Percentiles rank a stretch among this genome's conserved stretches.
Conservation (phyloP, 2,329 filamentous ascomycete genomes). For the Penicillium sp. region DNA sequence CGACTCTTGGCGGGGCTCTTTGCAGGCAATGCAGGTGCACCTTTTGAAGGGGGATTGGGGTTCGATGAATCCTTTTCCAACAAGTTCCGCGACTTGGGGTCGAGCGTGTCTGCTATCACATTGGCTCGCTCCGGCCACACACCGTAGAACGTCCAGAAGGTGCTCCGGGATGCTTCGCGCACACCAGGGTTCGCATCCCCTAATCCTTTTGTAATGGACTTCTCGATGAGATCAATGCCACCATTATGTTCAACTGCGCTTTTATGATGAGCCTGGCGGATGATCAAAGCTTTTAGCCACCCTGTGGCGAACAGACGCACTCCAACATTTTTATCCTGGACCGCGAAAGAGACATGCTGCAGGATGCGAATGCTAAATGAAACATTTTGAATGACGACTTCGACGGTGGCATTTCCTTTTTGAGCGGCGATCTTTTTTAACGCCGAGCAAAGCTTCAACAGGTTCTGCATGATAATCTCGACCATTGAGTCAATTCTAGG, state of each 20-base stretch:
- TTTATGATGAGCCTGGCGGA: constrained; percentile 73
- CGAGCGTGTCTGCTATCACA: constrained; percentile 71
- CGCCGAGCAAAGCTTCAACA: constrained; percentile 83
- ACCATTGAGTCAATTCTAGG: constrained; percentile 81
- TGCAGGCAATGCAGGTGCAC: constrained; percentile 14
- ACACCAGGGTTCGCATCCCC: constrained; percentile 86
- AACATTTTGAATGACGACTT: constrained; percentile 72
- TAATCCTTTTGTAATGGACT: constrained; percentile 85
- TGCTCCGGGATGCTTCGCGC: constrained; percentile 76
- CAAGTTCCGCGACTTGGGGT: constrained; percentile 72
- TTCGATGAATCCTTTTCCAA: constrained; percentile 83
- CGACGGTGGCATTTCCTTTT: constrained; percentile 76
- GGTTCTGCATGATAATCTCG: constrained; percentile 81
- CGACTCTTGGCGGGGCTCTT: constrained; percentile 28
- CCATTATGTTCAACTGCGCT: constrained; percentile 78
- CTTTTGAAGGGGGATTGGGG: constrained; percentile 40
- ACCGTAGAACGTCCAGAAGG: constrained; percentile 78
- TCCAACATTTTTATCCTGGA: constrained; percentile 90
- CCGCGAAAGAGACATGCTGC: constrained; percentile 78
- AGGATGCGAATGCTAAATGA: constrained; percentile 78
- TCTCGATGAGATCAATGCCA: constrained; percentile 78
- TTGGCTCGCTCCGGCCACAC: constrained; percentile 78
- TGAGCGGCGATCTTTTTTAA: constrained; percentile 93
- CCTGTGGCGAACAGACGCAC: constrained; percentile 73
- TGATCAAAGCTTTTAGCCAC: constrained; percentile 82